Conservation (phyloP, 208 protist species). For the Balamuthia mandrillaris region DNA sequence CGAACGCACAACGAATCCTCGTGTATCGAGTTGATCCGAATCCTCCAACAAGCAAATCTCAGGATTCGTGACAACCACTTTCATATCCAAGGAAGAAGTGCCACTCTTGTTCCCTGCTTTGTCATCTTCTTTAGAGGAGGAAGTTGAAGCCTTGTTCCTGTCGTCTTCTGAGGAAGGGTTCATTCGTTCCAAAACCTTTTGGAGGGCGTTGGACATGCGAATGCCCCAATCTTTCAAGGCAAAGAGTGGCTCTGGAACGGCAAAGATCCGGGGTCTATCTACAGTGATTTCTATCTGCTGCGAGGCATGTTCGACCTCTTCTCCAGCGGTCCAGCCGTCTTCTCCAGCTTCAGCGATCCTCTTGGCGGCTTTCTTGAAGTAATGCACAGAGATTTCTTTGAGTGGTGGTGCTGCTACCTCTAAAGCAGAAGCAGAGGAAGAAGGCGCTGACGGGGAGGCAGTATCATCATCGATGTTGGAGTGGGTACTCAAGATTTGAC, state of each 20-base stretch:
- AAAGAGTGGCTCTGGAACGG: not conserved
- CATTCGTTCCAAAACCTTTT: slow-evolving; percentile 3
- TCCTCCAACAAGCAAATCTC: not conserved
- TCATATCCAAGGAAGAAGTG: no score
- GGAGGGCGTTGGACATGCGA: not conserved
- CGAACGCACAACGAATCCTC: not conserved
- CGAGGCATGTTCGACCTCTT: not conserved
- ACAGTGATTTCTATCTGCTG: not conserved
- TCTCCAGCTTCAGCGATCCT: not conserved
- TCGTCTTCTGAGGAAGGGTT: no score
- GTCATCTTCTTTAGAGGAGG: no score
- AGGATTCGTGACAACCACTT: no score
- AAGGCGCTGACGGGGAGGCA: not conserved
- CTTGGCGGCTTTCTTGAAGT: not conserved
- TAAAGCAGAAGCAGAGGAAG: not conserved
- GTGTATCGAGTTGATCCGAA: not conserved
- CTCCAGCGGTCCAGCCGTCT: not conserved
- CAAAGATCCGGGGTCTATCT: not conserved
- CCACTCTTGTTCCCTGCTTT: no score
- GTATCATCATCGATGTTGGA: not conserved
- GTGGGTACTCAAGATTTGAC: not conserved
- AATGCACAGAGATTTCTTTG: not conserved
- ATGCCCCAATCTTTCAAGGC: not conserved
- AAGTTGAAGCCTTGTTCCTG: no score
- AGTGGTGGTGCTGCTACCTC: not conserved